Evolutionary conservation across 1,139 yeast species (phyloP).

Genomic region (Kluyveromyces marxianus): DNA sequence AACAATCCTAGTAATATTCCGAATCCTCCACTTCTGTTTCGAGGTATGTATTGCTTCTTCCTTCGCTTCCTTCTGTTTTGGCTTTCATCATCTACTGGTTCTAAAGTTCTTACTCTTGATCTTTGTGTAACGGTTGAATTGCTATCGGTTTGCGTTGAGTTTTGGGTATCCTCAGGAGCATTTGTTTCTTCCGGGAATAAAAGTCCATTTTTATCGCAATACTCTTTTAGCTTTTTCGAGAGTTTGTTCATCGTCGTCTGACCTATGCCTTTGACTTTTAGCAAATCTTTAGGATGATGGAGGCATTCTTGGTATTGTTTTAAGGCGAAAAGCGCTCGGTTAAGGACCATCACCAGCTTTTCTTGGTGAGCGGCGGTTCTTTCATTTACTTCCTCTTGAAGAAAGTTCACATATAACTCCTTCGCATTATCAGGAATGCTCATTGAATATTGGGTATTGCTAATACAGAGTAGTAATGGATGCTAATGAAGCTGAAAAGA

Average conservation of each 20-base stretch:
- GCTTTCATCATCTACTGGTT: slow-evolving; percentile 5
- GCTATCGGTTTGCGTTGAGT: neutral
- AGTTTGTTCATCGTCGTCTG: slow-evolving; percentile 22
- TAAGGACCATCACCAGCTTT: slow-evolving; percentile 22
- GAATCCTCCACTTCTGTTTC: slow-evolving; percentile 76
- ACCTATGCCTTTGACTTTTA: slow-evolving; percentile 29
- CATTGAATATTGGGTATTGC: neutral
- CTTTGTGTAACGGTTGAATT: slow-evolving; percentile 5
- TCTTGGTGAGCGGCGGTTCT: slow-evolving; percentile 22
- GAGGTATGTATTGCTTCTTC: slow-evolving; percentile 58
- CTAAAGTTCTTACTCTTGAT: slow-evolving; percentile 8
- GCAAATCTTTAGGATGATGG: slow-evolving; percentile 22
- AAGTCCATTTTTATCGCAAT: slow-evolving; percentile 20
- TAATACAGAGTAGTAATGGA: neutral
- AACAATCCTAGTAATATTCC: slow-evolving; percentile 67
- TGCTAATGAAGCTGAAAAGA: neutral
- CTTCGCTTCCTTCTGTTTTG: slow-evolving; percentile 22
- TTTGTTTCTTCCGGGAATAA: slow-evolving; percentile 1
- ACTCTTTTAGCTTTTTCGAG: slow-evolving; percentile 14
- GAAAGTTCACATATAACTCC: slow-evolving; percentile 22
- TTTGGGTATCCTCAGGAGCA: slow-evolving; percentile 1
- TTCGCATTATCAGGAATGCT: slow-evolving; percentile 20
- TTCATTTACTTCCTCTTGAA: slow-evolving; percentile 20
- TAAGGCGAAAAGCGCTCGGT: slow-evolving; percentile 23
- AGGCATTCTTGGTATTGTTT: slow-evolving; percentile 12